Evolutionary conservation across 192 early-diverging fungal genomes (phyloP), one percentile per base, ranked within the genome.

Genomic region (Podila horticola): DNA sequence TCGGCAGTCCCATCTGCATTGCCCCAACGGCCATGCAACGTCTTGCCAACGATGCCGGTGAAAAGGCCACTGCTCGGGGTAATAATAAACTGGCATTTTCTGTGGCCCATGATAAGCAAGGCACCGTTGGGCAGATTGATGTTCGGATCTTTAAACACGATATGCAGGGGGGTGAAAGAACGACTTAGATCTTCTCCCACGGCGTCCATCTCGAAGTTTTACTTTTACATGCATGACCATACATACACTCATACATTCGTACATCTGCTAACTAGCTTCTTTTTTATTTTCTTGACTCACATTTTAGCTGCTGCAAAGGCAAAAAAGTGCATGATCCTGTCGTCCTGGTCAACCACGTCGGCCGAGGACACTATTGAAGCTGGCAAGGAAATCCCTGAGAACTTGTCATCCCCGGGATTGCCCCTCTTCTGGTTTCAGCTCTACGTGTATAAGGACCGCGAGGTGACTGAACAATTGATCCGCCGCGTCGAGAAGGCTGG

Each of bases 11-110:
- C 10, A 69, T 97, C 48, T 92, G 93, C 52, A 90, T 96, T 36
- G 86, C 94, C 0, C 93, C 94, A 17, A 91, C 93, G 26, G 95
- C 95, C 4, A 83, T 97, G 81, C 92, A 93, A 64, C 86, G 88
- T 64, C 84, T 94, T n/a, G 91, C 91, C 9, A 88, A 92, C 57
- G 72, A 88, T 15, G 90, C 85, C 15, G 93, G 91, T 55, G 93
- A 94, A 64, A 77, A 83, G 55, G 92, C 90, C 9, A 90, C 89
- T n/a, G 90, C 92, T 22, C 70, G 84, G 69, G 86, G 86, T 88
- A 79, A n/a, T 41, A 33, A 70, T 15, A 51, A 58, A 58, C n/a
- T n/a, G 34, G 2, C 36, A 28, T 58, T 29, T 28, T 62, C 13
- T 34, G 10, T 34, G 11, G 59, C 63, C 85, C 22, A 19, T 62